Evolutionary conservation across 148 eudicot species (phyloP), one percentile per base, ranked within the genome.

Genomic region (Suaeda aralocaspica): DNA sequence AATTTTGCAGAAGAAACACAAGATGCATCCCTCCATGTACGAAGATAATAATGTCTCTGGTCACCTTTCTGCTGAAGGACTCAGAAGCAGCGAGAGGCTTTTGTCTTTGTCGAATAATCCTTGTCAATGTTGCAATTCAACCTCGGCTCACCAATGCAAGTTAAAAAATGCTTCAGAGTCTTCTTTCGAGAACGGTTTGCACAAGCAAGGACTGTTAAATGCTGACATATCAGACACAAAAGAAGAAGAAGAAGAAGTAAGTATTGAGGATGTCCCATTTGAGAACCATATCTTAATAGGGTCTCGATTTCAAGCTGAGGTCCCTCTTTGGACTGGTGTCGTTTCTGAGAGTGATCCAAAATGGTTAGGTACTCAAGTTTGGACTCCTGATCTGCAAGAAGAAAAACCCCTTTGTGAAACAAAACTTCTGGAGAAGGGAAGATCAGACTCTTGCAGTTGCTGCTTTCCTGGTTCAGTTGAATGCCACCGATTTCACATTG

Each of bases 361-460:
- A 75, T 93, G 98, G 98, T 75, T 88, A 15, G 98, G 98, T 55
- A 87, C 83, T 26, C 79, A 64, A 79, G 69, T 81, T 52, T 93
- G 96, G 96, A 60, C 89, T 59, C 85, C 87, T 0, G 72, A 87
- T 65, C 63, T 74, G 36, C 45, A 21, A 59, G 67, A 68, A 24
- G 72, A 57, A 8, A 61, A 70, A 29, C 44, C 73, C 15, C 2
- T 10, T 6, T 42, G 48, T 19, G 69, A 29, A 46, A 49, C 28
- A 16, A 63, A 75, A 60, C 64, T 73, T 8, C 41, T 68, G 8
- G 87, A 84, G 41, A 74, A 76, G 55, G 92, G 85, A 66, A 80
- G 90, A 59, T 56, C 72, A 5, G 58, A 69, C 31, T 9, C 55
- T 5, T 93, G 98, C 73, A 66, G 42, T n/a, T 93, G 98, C 76